Conservation (phyloP, 805 yeast genomes). For the Starmerella floricola region DNA sequence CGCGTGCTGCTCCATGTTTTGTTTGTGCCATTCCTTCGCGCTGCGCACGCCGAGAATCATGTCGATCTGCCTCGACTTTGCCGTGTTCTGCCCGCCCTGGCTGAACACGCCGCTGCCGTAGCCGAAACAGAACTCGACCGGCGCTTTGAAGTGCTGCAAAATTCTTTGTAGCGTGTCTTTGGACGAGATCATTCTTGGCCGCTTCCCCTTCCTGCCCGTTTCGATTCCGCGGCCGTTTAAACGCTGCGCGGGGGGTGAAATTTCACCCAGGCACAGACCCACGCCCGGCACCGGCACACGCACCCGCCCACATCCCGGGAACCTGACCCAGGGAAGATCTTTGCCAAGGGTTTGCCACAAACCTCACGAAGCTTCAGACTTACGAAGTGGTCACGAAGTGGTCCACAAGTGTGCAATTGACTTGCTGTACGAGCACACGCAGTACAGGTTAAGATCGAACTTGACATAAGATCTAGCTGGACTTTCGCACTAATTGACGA, state of each 20-base stretch:
- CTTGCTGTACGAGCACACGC: no score
- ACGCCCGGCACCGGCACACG: no score
- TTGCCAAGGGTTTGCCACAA: no score
- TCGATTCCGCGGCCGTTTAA: neutral
- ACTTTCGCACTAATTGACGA: no score
- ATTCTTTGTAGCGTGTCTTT: slow-evolving; percentile 33
- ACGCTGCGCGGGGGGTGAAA: neutral
- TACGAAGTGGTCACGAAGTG: no score
- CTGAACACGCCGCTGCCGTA: slow-evolving; percentile 90
- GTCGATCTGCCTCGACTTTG: slow-evolving; percentile 53
- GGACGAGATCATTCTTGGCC: slow-evolving; percentile 10
- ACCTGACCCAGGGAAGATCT: no score
- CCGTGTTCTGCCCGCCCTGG: slow-evolving; percentile 43
- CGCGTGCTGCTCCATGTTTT: slow-evolving; percentile 55
- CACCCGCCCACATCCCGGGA: no score
- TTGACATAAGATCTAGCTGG: no score
- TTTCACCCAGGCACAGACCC: neutral
- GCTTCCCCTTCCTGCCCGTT: no score
- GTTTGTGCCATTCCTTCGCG: slow-evolving; percentile 63
- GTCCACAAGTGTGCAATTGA: no score
- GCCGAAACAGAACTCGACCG: slow-evolving; percentile 72
- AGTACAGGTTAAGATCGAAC: no score
- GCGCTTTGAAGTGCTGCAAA: slow-evolving; percentile 51
- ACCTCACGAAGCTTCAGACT: no score
- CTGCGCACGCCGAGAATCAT: slow-evolving; percentile 70